Conservation (phyloP, 371 early-diverging fungal genomes). For the Dichotomocladium elegans region DNA sequence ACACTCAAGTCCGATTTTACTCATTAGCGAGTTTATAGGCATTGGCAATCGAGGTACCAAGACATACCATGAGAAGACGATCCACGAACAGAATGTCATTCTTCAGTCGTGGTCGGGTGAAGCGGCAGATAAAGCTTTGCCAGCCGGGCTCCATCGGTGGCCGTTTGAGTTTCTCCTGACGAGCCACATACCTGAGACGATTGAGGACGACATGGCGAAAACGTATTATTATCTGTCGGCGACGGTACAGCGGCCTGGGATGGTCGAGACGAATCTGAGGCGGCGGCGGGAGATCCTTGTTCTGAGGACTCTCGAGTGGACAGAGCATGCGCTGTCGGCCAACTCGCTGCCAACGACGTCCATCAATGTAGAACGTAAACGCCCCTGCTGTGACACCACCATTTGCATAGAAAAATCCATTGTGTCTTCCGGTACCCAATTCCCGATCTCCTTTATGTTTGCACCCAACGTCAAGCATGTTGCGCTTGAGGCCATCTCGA, state of each 20-base stretch:
- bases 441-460: conserved; percentile 35
- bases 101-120: conserved; percentile 19
- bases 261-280: conserved; percentile 16
- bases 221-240: conserved; percentile 32
- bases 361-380: conserved; percentile 32
- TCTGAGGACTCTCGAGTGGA: conserved; percentile 32
- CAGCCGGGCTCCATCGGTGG: conserved; percentile 34
- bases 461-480: conserved; percentile 37
- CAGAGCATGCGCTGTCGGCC: conserved; percentile 25
- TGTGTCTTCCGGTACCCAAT: conserved; percentile 43
- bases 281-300: conserved; percentile 31
- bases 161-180: conserved; percentile 44
- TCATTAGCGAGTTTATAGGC: conserved; percentile 13
- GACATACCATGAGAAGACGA: conserved; percentile 38
- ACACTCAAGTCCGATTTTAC: background rate
- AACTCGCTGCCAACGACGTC: conserved; percentile 33
- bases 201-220: conserved; percentile 43
- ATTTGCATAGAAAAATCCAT: conserved; percentile 44
- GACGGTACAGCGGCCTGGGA: conserved; percentile 33
- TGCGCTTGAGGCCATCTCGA: conserved; percentile 26
- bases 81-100: conserved; percentile 42
- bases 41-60: conserved; percentile 36
- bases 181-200: conserved; percentile 38
- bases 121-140: conserved; percentile 12
- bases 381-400: conserved; percentile 31